Evolutionary conservation across 2,329 filamentous ascomycete genomes (phyloP).

Genomic region (Cladophialophora bantiana): DNA sequence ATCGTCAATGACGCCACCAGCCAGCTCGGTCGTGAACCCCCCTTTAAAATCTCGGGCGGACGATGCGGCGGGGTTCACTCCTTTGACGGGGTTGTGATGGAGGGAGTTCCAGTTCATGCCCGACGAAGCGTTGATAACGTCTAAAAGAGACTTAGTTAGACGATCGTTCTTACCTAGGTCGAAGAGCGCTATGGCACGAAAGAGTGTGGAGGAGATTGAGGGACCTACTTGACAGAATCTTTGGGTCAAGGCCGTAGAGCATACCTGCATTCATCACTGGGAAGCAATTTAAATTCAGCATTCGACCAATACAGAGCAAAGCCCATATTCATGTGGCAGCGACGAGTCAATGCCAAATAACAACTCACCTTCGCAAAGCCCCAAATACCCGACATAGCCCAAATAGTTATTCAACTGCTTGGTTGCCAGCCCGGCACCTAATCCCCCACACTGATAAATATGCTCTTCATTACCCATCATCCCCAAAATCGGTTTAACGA

Average conservation of each 20-base stretch:
- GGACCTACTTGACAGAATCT: constrained; percentile 18
- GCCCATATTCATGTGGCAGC: not conserved
- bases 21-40: constrained; percentile 19
- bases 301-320: not conserved
- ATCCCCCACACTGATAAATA: constrained; percentile 19
- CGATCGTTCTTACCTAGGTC: not conserved
- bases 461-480: constrained; percentile 20
- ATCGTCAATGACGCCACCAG: constrained; percentile 21
- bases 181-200: not conserved
- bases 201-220: not conserved
- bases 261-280: constrained; percentile 17
- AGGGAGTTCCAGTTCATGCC: constrained; percentile 22
- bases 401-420: constrained; percentile 23
- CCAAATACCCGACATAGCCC: constrained; percentile 18
- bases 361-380: constrained; percentile 16
- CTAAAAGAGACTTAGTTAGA: not conserved
- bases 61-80: constrained; percentile 13
- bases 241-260: constrained; percentile 17
- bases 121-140: constrained; percentile 18
- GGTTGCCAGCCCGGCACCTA: constrained; percentile 19
- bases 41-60: constrained; percentile 20
- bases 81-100: constrained; percentile 18
- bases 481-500: constrained; percentile 13
- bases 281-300: not conserved
- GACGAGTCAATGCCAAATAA: not conserved